A percentile compares a stretch with the other conserved stretches of the same genome.
These are phyloP conservation scores for Coelastrella sp. DNA, from an alignment of 139 green algal species.

Conservation along the genomic window DNA sequence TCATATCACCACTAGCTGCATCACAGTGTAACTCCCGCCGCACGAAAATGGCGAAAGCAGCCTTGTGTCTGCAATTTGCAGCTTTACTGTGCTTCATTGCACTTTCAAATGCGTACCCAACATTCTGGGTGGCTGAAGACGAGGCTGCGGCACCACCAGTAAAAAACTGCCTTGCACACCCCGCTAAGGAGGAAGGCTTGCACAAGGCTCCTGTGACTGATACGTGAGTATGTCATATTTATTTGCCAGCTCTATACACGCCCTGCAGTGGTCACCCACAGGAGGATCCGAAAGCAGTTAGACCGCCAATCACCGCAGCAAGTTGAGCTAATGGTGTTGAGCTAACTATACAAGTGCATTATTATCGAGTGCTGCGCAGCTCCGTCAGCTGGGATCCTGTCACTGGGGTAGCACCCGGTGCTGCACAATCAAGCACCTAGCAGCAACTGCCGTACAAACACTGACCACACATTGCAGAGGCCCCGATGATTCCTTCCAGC, in stretches of 20 bases:
- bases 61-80: background rate
- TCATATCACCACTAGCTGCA: too few species aligned
- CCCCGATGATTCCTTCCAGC: too few species aligned
- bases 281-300: too few species aligned
- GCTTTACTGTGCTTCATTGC: background rate
- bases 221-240: background rate
- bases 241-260: too few species aligned
- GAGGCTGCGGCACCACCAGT: background rate
- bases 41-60: background rate
- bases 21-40: background rate
- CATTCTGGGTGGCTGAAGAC: constrained; percentile 14
- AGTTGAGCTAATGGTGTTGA: too few species aligned
- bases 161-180: constrained; percentile 3
- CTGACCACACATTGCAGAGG: background rate
- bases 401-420: background rate
- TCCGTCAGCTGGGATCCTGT: too few species aligned
- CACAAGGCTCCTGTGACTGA: constrained; percentile 7
- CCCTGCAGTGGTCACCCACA: too few species aligned
- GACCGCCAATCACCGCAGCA: too few species aligned
- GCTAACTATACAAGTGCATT: too few species aligned
- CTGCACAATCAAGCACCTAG: background rate
- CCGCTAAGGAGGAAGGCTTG: background rate
- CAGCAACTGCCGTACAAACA: background rate
- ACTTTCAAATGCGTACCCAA: background rate
- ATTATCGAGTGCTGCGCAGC: too few species aligned